Evolutionary conservation across 2,329 filamentous ascomycete genomes (phyloP), one percentile per base, ranked within the genome.

Genomic region (Claviceps maximensis): DNA sequence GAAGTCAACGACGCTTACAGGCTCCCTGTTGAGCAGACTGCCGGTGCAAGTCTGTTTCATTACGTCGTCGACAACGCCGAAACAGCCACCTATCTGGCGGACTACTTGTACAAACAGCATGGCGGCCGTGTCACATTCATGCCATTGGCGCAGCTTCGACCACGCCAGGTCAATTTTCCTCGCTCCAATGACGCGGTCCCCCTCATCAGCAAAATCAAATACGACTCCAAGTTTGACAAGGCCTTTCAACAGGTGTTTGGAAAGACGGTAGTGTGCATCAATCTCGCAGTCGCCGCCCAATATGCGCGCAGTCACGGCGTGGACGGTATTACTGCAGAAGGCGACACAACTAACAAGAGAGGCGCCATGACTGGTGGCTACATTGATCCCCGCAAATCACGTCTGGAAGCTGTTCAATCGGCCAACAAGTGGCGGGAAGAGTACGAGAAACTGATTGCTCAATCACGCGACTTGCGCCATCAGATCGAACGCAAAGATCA

Each of bases 201-300:
- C 1, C 80, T 98, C 60, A 75, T 96, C 53, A 85, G 83, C 62
- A 95, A 94, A 69, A 79, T 97, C 55, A 78, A 81, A 49, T 98
- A 84, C 63, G 86, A 96, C 50, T 63, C 76, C 1, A 75, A 73
- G 56, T 96, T 84, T 60, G 88, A 94, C 54, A 85, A 82, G 61
- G 93, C 93, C 0, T 93, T 98, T 66, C 83, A 87, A 63, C 90
- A 96, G 65, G 89, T 98, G 0, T 98, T 98, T 69, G 93, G 90
- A 47, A 94, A 89, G 68, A 93, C 89, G 0, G 89, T 98, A 51
- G 86, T 98, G 53, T 97, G 93, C 60, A 90, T 91, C 2, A 95
- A 89, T 59, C 73, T 98, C 57, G 81, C 87, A 49, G 81, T 95
- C 54, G 93, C 90, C 48, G 82, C 86, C 13, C 89, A 96, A 63